Evolutionary conservation across 2,329 filamentous ascomycete species (phyloP), one percentile per base, ranked within the genome.

Genomic region (Nakataea oryzae): DNA sequence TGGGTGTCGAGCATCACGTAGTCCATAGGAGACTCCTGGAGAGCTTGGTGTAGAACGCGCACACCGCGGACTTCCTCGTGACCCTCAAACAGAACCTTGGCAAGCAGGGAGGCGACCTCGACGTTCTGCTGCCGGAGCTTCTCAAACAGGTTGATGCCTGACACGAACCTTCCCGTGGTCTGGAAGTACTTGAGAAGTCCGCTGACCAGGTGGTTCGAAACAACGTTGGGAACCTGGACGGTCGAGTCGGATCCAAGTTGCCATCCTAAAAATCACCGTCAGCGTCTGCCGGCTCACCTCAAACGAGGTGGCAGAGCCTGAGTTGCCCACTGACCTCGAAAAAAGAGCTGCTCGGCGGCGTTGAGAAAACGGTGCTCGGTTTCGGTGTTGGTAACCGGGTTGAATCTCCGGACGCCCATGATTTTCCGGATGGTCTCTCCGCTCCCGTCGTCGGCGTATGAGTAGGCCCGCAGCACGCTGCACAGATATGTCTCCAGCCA

Each of bases 401-500:
- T 99, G 81, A 99, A 97, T 65, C 95, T 86, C 68, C 95, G 85
- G 60, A 97, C 92, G n/a, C 93, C 95, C 72, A 97, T 90, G 64
- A 99, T 97, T 78, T 95, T 96, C 74, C 95, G 90, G 72, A 97
- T 96, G 1, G 90, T 90, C 69, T 97, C 93, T 62, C 93, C 93
- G 62, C 90, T 95, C 57, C 93, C 93, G 74, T 97, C 90, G 72
- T 99, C 93, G 59, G 95, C 95, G 72, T 99, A 99, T 0, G 91
- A 93, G 75, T 97, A 99, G 64, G 95, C 93, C 69, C 95, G 85
- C 65, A 99, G 78, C 9, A 99, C 92, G 65, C 90, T 96, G 78
- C 95, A 99, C 3, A 99, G 84, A 70, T 97, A 99, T 59, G 95
- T 97, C 74, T 99, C 95, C 21, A 99, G 81, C 95, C 95, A 99